phyloP scores from a whole-genome alignment of 2,329 filamentous ascomycete species.

The Teratosphaeriaceae sp. region DNA sequence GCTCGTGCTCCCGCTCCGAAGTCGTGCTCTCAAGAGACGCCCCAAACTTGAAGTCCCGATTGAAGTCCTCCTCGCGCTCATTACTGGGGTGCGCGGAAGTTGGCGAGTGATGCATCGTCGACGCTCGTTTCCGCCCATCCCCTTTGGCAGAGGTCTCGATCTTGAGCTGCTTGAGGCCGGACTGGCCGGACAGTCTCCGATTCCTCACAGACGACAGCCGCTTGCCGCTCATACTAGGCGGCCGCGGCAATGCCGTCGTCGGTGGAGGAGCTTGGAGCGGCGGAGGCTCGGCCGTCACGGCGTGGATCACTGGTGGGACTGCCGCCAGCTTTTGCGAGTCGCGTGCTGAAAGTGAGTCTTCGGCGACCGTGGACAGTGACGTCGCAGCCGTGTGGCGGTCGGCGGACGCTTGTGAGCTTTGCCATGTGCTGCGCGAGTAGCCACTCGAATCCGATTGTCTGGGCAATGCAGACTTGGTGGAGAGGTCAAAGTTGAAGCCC shows the following conservation, averaged over 20 bases:
- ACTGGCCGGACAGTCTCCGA: constrained; percentile 71
- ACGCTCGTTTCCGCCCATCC: constrained; percentile 22
- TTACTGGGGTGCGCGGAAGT: constrained; percentile 20
- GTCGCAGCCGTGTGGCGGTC: constrained; percentile 62
- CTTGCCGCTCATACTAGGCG: constrained; percentile 16
- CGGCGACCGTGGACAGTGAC: constrained; percentile 65
- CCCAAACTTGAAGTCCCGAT: constrained; percentile 16
- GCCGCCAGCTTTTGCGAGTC: constrained; percentile 28
- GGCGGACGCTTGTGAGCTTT: constrained; percentile 54
- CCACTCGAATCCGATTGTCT: constrained; percentile 78
- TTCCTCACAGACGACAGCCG: constrained; percentile 42
- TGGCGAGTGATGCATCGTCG: constrained; percentile 24
- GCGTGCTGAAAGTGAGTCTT: constrained; percentile 44
- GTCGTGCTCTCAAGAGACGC: constrained; percentile 14
- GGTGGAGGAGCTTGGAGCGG: constrained; percentile 7
- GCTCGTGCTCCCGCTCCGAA: constrained; percentile 22
- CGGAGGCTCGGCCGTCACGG: constrained; percentile 10
- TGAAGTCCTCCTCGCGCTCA: constrained; percentile 14
- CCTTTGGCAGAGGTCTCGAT: constrained; percentile 64
- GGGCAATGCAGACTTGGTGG: constrained; percentile 61
- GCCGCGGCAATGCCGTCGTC: constrained; percentile 27
- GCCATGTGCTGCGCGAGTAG: constrained; percentile 70
- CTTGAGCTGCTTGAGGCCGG: constrained; percentile 71
- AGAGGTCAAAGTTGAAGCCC: constrained; percentile 69
- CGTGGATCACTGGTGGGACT: constrained; percentile 23